These are phyloP conservation scores for Trypanosomatidae sp. DNA, from an alignment of 208 protist species.

Conservation along the genomic window DNA sequence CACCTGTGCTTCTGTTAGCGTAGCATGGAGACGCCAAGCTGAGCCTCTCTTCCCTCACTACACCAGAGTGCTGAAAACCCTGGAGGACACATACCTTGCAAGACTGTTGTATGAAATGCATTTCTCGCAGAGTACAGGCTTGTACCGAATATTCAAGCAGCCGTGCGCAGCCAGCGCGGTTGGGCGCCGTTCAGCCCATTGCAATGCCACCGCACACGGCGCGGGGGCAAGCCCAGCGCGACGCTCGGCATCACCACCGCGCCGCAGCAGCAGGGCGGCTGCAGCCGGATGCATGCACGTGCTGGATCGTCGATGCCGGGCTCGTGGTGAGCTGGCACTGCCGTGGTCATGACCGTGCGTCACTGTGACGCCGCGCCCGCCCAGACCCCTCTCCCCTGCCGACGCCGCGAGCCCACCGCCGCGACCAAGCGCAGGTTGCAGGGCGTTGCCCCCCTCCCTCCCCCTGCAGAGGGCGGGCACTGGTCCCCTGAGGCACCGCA, in stretches of 20 bases:
- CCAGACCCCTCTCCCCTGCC: too few relatives aligned
- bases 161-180: not conserved
- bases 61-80: not conserved
- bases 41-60: not conserved
- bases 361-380: too few relatives aligned
- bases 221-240: not conserved
- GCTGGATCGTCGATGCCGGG: not conserved
- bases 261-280: not conserved
- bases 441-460: too few relatives aligned
- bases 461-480: not conserved
- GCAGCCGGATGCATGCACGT: not conserved
- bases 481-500: not conserved
- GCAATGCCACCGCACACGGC: not conserved
- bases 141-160: not conserved
- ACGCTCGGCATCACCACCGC: not conserved
- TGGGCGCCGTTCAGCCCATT: not conserved
- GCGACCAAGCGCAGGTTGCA: too few relatives aligned
- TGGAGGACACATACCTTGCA: not conserved
- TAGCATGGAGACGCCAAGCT: not conserved
- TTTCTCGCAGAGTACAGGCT: not conserved
- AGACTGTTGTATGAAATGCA: not conserved
- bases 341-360: too few relatives aligned
- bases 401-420: too few relatives aligned
- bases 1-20: not conserved
- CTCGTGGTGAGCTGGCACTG: not conserved